A percentile compares a stretch with the other conserved stretches of the same genome.
Conservation (phyloP, 805 yeast species). For the Dipodascopsis uninucleata region DNA sequence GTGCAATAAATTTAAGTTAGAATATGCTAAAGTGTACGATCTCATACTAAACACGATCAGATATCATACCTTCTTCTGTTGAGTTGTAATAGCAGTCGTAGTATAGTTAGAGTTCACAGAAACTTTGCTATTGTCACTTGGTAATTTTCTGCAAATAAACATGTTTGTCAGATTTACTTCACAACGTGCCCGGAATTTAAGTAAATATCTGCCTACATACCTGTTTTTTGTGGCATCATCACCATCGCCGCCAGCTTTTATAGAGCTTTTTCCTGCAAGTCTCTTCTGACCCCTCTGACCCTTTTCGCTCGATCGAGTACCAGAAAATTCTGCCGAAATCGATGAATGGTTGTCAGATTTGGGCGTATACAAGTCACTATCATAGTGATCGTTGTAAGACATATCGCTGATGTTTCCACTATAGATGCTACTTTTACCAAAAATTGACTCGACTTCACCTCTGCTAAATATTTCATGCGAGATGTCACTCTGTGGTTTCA, state of each 20-base stretch:
- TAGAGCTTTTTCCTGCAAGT: no score
- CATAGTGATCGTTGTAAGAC: neutral
- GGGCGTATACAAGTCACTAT: neutral
- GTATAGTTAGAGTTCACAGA: neutral
- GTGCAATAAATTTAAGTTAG: neutral
- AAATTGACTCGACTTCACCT: neutral
- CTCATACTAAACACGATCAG: neutral
- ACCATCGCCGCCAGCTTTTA: no score
- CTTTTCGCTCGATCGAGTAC: neutral
- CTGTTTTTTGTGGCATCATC: no score
- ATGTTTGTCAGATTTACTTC: no score
- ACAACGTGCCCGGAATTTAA: no score
- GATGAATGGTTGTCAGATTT: neutral
- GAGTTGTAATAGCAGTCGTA: neutral
- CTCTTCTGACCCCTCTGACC: no score
- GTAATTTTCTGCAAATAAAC: neutral
- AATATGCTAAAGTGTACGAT: neutral
- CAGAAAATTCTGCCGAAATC: neutral
- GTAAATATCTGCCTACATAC: no score
- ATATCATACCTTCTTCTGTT: conserved; percentile 1
- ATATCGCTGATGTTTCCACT: neutral
- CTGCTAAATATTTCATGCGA: neutral
- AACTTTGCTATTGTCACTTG: neutral
- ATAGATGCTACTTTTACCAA: neutral
- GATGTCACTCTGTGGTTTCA: neutral